Conservation (phyloP, 768 basidiomycete genomes). For the Coprinellus aureogranulatus region DNA sequence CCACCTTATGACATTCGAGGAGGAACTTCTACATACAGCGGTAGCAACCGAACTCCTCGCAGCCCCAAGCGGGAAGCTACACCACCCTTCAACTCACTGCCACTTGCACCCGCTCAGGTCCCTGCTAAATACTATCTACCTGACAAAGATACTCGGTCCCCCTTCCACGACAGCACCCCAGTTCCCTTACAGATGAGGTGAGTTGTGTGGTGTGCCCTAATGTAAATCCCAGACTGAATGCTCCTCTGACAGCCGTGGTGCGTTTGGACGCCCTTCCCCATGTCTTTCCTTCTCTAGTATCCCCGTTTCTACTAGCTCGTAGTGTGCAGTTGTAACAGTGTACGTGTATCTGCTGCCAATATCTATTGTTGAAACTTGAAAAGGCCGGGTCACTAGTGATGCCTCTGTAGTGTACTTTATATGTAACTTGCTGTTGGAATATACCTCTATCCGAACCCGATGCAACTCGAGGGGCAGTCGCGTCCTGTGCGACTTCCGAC, state of each 20-base stretch:
- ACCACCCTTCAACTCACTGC: background rate
- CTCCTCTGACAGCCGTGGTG: background rate
- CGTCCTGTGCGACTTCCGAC: background rate
- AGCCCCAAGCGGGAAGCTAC: background rate
- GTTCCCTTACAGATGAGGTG: no score
- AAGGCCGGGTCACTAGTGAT: no score
- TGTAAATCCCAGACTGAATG: background rate
- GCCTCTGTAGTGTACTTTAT: background rate
- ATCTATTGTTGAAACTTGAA: no score
- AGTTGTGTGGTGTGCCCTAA: no score
- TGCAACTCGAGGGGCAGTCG: background rate
- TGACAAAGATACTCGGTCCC: no score
- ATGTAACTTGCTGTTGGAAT: background rate
- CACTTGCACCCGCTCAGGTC: no score
- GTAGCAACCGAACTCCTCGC: background rate
- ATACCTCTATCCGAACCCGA: no score
- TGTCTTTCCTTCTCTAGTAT: background rate
- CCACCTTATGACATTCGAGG: background rate
- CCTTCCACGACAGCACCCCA: no score
- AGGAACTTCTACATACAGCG: background rate
- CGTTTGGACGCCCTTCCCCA: conserved; percentile 10
- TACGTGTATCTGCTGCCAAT: no score
- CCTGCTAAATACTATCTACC: no score
- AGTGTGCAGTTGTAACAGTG: no score
- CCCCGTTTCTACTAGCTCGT: no score